Conservation (phyloP, 2,329 filamentous ascomycete species). For the Talaromyces sp. region DNA sequence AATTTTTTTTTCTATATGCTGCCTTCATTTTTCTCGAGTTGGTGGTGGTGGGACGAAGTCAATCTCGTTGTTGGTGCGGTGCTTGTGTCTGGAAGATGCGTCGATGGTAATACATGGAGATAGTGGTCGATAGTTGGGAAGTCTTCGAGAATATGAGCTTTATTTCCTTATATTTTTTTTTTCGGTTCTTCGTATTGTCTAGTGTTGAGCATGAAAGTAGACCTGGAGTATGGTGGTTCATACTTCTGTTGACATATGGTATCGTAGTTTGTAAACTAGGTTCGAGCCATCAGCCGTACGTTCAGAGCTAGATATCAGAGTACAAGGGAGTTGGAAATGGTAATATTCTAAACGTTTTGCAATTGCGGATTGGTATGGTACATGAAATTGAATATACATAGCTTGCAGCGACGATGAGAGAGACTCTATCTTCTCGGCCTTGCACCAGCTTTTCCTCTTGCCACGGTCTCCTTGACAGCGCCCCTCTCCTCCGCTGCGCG, state of each 20-base stretch:
- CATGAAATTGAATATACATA: constrained; percentile 4
- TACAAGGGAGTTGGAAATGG: neutral
- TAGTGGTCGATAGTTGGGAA: neutral
- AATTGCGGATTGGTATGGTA: constrained; percentile 12
- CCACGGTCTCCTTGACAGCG: constrained; percentile 22
- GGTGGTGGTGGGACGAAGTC: too few species aligned
- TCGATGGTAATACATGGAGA: neutral
- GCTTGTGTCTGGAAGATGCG: neutral
- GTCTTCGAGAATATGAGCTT: neutral
- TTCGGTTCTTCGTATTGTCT: neutral
- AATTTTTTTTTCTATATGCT: neutral
- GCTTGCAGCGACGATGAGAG: neutral
- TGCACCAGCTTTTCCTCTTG: neutral
- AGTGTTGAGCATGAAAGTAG: neutral
- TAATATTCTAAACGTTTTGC: neutral
- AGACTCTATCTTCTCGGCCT: constrained; percentile 6
- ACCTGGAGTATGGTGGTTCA: neutral
- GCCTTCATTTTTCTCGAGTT: too few species aligned
- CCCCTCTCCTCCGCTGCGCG: constrained; percentile 24
- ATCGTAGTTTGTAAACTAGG: neutral
- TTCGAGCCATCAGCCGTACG: neutral
- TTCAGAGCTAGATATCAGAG: neutral
- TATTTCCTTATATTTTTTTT: neutral
- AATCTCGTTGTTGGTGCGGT: neutral
- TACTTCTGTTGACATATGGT: too few species aligned